phyloP scores from a whole-genome alignment of 306 rosid species.

The Rosa multiflora region DNA sequence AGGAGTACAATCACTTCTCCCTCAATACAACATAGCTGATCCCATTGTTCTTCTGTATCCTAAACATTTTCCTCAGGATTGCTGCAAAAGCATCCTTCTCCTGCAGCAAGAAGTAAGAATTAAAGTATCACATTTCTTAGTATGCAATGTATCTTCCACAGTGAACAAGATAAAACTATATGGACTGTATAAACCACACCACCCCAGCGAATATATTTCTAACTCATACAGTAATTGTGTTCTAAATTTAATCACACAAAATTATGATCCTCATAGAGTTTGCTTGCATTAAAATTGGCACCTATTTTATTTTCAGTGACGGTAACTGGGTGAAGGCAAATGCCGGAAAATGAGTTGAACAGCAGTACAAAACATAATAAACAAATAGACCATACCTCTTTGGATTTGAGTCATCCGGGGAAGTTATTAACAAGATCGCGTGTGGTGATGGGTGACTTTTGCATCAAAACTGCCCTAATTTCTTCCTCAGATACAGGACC shows the following conservation, averaged over 20 bases:
- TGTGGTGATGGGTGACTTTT: constrained; percentile 80
- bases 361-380: constrained; percentile 3
- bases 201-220: background rate
- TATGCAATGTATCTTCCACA: background rate
- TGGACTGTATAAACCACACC: background rate
- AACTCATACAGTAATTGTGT: background rate
- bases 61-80: constrained; percentile 81
- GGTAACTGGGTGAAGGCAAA: background rate
- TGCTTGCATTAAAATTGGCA: background rate
- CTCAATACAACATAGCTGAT: constrained; percentile 74
- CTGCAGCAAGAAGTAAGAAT: constrained; percentile 43
- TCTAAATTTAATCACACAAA: background rate
- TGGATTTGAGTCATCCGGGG: constrained; percentile 66
- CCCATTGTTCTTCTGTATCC: constrained; percentile 77
- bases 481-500: constrained; percentile 93
- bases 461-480: constrained; percentile 80
- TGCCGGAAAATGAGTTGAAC: constrained; percentile 6
- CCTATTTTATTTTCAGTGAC: background rate
- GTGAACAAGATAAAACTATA: background rate
- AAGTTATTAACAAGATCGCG: constrained; percentile 92
- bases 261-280: background rate
- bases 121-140: background rate
- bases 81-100: constrained; percentile 88
- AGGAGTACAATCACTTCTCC: constrained; percentile 36
- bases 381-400: constrained; percentile 53